Evolutionary conservation across 1,284 basidiomycete species (phyloP), one percentile per base, ranked within the genome.

Genomic region (Neonothopanus nambi): DNA sequence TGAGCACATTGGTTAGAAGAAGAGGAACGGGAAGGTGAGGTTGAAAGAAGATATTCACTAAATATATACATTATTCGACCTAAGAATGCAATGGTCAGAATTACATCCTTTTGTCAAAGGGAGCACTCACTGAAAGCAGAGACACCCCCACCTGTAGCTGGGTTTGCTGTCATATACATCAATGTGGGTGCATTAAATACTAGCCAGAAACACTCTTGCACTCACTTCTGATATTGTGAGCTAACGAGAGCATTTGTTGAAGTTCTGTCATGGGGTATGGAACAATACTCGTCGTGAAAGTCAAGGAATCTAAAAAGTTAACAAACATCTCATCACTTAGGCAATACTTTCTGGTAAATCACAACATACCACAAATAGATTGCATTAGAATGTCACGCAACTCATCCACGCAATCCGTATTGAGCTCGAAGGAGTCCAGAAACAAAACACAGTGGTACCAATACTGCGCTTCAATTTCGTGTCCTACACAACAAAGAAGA

Each of bases 361-460:
- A 24, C 23, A 42, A 35, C 69, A 55, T 51, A 81, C 84, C 82
- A 40, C 75, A 71, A 52, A 72, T 71, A 13, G 70, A 71, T 61
- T 82, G 76, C 5, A 77, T 63, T 11, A 83, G 61, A 40, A 81
- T 69, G 52, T 77, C 78, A 18, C 70, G 62, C 2, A 82, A 61
- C 51, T 83, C 80, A 18, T 74, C 64, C 23, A 78, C 68, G 28
- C 74, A 52, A 0, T 70, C 66, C 11, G 61, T 54, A 0, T 71
- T 68, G 17, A 80, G 55, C 0, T 63, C 24, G 7, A 74, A 69
- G 8, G 71, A 63, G 21, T 67, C 67, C 0, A 85, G 84, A 58
- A 75, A 86, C 18, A 77, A 59, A 51, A 77, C 70, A 55, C 78
- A 74, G 59, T 85, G 82, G 6, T 59, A 67, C 81, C 82, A 84